Conservation (phyloP, 176 grass and related monocot species). For the sorghum (Sorghum bicolor) region DNA sequence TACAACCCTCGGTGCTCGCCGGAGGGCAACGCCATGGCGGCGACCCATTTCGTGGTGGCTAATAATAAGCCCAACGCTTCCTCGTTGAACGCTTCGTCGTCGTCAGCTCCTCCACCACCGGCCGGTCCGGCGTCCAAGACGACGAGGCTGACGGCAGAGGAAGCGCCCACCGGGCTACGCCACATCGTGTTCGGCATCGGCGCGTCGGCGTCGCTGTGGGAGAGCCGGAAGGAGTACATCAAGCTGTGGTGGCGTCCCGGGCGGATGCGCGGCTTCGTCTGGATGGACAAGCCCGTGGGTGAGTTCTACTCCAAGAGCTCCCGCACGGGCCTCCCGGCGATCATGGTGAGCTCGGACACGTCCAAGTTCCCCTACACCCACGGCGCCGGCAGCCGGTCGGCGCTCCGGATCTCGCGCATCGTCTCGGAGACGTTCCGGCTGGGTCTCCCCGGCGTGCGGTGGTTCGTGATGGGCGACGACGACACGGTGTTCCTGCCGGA, state of each 20-base stretch:
- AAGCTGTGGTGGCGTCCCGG: slow-evolving; percentile 86
- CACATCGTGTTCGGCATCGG: slow-evolving; percentile 96
- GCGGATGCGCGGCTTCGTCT: slow-evolving; percentile 89
- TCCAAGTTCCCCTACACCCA: slow-evolving; percentile 90
- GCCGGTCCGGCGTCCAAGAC: not conserved
- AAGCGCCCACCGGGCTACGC: slow-evolving; percentile 54
- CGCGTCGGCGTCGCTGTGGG: slow-evolving; percentile 74
- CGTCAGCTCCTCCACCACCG: not conserved
- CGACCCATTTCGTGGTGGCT: slow-evolving; percentile 31
- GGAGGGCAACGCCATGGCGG: slow-evolving; percentile 1
- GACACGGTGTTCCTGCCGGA: slow-evolving; percentile 94
- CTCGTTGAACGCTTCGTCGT: not conserved
- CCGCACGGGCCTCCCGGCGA: slow-evolving; percentile 49
- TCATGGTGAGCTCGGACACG: slow-evolving; percentile 74
- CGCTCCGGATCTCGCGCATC: slow-evolving; percentile 86
- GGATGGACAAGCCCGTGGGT: slow-evolving; percentile 82
- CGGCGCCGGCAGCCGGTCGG: slow-evolving; percentile 69
- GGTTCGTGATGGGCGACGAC: slow-evolving; percentile 99
- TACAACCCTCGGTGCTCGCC: slow-evolving; percentile 29
- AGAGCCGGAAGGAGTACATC: slow-evolving; percentile 89
- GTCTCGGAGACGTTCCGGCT: slow-evolving; percentile 87
- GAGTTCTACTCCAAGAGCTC: slow-evolving; percentile 67
- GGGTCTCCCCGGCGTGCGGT: slow-evolving; percentile 56
- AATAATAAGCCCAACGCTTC: not conserved
- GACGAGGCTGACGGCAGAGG: slow-evolving; percentile 21